A percentile compares a stretch with the other conserved stretches of the same genome.
phyloP scores from a whole-genome alignment of 2,329 filamentous ascomycete genomes.

The Calonectria pauciramosa region DNA sequence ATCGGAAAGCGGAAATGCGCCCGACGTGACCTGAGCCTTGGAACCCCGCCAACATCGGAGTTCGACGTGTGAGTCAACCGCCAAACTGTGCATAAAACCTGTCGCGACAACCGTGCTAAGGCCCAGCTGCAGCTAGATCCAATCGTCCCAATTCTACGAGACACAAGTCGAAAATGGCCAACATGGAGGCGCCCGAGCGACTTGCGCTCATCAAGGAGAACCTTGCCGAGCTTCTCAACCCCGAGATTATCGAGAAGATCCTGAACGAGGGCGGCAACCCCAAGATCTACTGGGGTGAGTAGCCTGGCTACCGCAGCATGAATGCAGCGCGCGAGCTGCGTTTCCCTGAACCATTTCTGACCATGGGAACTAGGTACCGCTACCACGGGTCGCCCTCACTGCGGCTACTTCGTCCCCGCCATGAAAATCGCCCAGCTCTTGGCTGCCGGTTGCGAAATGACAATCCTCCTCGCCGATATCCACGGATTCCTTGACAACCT shows the following conservation, averaged over 20 bases:
- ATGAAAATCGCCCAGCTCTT: slow-evolving; percentile 93
- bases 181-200: slow-evolving; percentile 62
- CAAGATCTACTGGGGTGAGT: slow-evolving; percentile 85
- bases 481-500: slow-evolving; percentile 86
- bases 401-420: slow-evolving; percentile 89
- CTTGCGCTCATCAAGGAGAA: slow-evolving; percentile 84
- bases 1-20: slow-evolving; percentile 16
- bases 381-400: slow-evolving; percentile 89
- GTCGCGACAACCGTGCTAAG: background rate
- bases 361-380: slow-evolving; percentile 73
- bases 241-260: slow-evolving; percentile 84
- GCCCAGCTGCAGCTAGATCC: background rate
- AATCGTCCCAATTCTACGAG: background rate
- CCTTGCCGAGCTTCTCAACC: slow-evolving; percentile 85
- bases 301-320: background rate
- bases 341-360: background rate
- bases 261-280: slow-evolving; percentile 78
- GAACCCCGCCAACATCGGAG: slow-evolving; percentile 28
- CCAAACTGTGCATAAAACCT: slow-evolving; percentile 7
- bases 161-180: slow-evolving; percentile 16
- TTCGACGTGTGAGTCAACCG: slow-evolving; percentile 24
- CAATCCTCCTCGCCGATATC: slow-evolving; percentile 81
- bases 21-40: slow-evolving; percentile 8
- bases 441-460: slow-evolving; percentile 85
- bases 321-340: background rate